phyloP scores from a whole-genome alignment of 148 eudicot species.

The Nepenthes mirabilis region DNA sequence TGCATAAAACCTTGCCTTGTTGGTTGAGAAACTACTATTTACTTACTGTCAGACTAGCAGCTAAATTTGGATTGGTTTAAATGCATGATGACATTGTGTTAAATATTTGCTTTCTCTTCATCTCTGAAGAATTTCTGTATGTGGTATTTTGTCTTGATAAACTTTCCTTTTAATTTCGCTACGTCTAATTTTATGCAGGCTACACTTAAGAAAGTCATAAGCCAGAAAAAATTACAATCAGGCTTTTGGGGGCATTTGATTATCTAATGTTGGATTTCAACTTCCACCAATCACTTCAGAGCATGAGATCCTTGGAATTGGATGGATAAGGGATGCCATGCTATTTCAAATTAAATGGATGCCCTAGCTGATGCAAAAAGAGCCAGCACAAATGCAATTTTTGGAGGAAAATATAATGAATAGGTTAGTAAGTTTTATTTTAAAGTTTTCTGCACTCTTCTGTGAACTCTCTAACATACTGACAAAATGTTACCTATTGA shows the following conservation, averaged over 20 bases:
- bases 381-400: slow-evolving; percentile 95
- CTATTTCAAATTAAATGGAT: slow-evolving; percentile 75
- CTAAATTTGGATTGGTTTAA: no score
- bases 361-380: slow-evolving; percentile 78
- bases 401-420: slow-evolving; percentile 94
- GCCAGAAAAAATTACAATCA: slow-evolving; percentile 85
- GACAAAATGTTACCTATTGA: background rate
- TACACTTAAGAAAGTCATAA: slow-evolving; percentile 45
- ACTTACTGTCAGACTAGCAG: no score
- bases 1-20: background rate
- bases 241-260: slow-evolving; percentile 46
- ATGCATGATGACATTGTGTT: no score
- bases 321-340: slow-evolving; percentile 78
- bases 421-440: slow-evolving; percentile 31
- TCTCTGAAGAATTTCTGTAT: no score
- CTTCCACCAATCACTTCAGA: slow-evolving; percentile 74
- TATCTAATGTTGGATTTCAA: slow-evolving; percentile 95
- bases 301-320: slow-evolving; percentile 49
- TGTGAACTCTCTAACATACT: background rate
- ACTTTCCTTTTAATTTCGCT: background rate
- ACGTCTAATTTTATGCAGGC: slow-evolving; percentile 28
- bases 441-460: background rate
- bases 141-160: no score
- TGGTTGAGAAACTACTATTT: no score
- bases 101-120: no score